Percentiles rank a stretch among this genome's conserved stretches.
phyloP scores from a whole-genome alignment of 192 early-diverging fungal species.

The Entomortierella beljakovae region DNA sequence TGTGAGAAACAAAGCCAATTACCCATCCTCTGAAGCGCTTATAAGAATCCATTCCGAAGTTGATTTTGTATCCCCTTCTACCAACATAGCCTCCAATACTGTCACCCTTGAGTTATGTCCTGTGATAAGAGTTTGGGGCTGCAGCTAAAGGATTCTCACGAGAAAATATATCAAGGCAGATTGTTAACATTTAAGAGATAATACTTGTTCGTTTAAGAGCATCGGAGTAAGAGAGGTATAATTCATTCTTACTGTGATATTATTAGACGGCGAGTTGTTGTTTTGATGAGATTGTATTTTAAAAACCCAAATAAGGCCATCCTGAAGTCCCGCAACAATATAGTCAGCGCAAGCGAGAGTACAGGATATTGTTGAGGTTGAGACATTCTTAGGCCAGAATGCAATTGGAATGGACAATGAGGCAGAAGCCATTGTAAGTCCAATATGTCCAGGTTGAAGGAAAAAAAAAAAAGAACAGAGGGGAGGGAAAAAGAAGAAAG shows the following conservation, averaged over 20 bases:
- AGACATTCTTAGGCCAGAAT: conserved; percentile 57
- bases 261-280: neutral
- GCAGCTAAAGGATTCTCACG: no score
- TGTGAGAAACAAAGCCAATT: conserved; percentile 5
- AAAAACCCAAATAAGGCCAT: conserved; percentile 68
- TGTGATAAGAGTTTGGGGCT: conserved; percentile 57
- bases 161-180: no score
- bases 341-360: conserved; percentile 53
- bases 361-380: conserved; percentile 52
- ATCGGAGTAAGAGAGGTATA: no score
- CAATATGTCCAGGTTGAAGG: no score
- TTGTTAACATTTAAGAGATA: no score
- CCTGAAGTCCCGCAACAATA: conserved; percentile 62
- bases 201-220: no score
- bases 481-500: no score
- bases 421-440: conserved; percentile 59
- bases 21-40: conserved; percentile 70
- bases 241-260: no score
- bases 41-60: conserved; percentile 61
- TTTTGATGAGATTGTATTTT: neutral
- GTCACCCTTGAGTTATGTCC: conserved; percentile 63
- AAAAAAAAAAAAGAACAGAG: no score
- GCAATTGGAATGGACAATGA: conserved; percentile 62
- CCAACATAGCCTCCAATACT: conserved; percentile 55
- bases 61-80: conserved; percentile 55